Evolutionary conservation across 768 basidiomycete species (phyloP), one percentile per base, ranked within the genome.

Genomic region (Suillus decipiens): DNA sequence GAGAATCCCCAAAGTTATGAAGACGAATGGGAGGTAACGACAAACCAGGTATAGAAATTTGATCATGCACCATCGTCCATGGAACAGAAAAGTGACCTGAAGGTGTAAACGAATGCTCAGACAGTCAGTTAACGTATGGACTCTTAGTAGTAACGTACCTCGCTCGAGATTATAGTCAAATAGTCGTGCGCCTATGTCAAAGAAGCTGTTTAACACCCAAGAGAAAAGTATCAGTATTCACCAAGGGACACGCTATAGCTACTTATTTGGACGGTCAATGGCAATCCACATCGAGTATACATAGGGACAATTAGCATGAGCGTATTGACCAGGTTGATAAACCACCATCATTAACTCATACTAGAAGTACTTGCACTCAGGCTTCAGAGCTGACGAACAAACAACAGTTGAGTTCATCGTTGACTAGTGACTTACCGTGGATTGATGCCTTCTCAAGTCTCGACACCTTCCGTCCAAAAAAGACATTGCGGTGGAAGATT

Each of bases 1-100:
- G 55, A 56, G 15, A 15, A 56, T 17, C 36, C 19, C 36, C 14
- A 56, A 56, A 56, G 22, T 39, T 36, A 56, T 15, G 22, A 24
- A 47, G 45, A 47, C 45, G 11, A 56, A 56, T 5, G 36, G 55
- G 55, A 37, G 22, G 39, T 56, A 39, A 24, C 55, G 55, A 24
- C 36, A 56, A 36, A 37, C 8, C 54, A 56, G 37, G 22, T 56
- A 39, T 3, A 56, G 22, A 5, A 24, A 22, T 56, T 14, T 56
- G 8, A 37, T 24, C 36, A 9, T 24, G 22, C 22, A 1, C 55
- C 36, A 28, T 39, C 9, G 36, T 39, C 55, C 22, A 39, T 39
- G 36, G 5, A 24, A 24, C 15, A 56, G 15, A 39, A 37, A 56
- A 24, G n/a, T 17, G 36, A 37, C 9, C 55, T 56, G 22, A 17